Evolutionary conservation across 805 yeast species (phyloP), one percentile per base, ranked within the genome.

Genomic region (Candida ficus): DNA sequence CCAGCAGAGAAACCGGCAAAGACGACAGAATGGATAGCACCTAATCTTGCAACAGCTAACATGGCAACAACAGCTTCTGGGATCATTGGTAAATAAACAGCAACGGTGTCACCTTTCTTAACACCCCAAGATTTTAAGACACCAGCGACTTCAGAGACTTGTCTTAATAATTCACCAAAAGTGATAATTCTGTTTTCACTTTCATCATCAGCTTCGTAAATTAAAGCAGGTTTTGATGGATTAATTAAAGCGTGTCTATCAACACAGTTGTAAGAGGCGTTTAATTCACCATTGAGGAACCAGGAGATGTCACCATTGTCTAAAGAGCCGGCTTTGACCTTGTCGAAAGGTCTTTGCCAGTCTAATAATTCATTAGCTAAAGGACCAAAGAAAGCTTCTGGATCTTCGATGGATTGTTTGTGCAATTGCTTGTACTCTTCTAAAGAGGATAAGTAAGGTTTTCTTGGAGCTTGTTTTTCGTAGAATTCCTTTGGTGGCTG

Each of bases 1-100:
- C 95, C 93, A 27, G 96, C 82, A 26, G 95, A 82, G 69, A 91
- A 91, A 18, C 99, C 99, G 29, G 98, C 99, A 68, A 91, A 91
- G 40, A 91, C 83, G 39, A 93, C 97, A 14, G 97, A 85, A 66
- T 91, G 99, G 39, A 91, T 71, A 26, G 99, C 99, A 61, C 99
- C 99, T 43, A 91, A 68, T 69, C 99, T 81, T 27, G 80, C 85
- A 58, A 89, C 81, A 35, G 99, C 99, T 58, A 91, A 72, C 76
- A 91, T 78, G n/a, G 99, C 84, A 42, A 93, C 78, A 46, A 93
- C 71, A 17, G 97, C 96, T 68, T 90, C 96, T 37, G 98, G 95
- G 46, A 90, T 90, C 99, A 93, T 91, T 58, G 99, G 99, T 61
- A 91, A 70, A 66, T 91, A 91, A 44, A 91, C 85, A 37, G 97